Evolutionary conservation across 1,284 basidiomycete genomes (phyloP).

Genomic region (Wolfiporia cocos): DNA sequence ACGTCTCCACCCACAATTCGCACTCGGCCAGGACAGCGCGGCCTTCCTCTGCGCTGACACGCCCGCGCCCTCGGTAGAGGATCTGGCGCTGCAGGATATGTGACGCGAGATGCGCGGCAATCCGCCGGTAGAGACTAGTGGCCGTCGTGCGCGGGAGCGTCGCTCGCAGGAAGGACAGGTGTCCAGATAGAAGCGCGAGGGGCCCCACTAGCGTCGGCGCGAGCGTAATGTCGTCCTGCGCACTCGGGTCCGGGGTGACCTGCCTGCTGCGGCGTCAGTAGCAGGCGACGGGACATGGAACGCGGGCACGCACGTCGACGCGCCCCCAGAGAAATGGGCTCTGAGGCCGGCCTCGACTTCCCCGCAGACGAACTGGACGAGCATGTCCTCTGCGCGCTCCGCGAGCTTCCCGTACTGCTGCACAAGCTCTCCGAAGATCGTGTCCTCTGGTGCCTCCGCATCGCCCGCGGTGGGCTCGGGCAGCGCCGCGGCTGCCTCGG

Average conservation of each 20-base stretch:
- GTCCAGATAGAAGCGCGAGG: slow-evolving; percentile 67
- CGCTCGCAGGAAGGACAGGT: slow-evolving; percentile 57
- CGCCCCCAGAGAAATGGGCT: slow-evolving; percentile 38
- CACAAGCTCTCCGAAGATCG: slow-evolving; percentile 75
- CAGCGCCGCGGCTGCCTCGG: slow-evolving; percentile 41
- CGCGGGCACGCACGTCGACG: slow-evolving; percentile 11
- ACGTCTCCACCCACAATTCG: slow-evolving; percentile 76
- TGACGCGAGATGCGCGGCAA: slow-evolving; percentile 58
- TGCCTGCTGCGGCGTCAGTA: slow-evolving; percentile 17
- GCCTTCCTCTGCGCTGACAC: slow-evolving; percentile 49
- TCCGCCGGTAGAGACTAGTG: slow-evolving; percentile 63
- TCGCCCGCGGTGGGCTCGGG: slow-evolving; percentile 36
- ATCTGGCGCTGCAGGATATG: slow-evolving; percentile 82
- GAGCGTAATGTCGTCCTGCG: slow-evolving; percentile 42
- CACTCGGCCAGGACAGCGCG: slow-evolving; percentile 60
- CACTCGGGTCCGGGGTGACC: slow-evolving; percentile 11
- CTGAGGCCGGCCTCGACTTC: slow-evolving; percentile 77
- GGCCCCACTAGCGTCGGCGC: slow-evolving; percentile 66
- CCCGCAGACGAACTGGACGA: slow-evolving; percentile 71
- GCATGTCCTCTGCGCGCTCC: slow-evolving; percentile 77
- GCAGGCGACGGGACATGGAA: background rate
- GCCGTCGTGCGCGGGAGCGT: slow-evolving; percentile 51
- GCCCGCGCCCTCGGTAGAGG: slow-evolving; percentile 63
- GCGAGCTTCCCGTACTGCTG: slow-evolving; percentile 56
- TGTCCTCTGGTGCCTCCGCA: slow-evolving; percentile 43